Evolutionary conservation across 106 monocot species (phyloP).

Genomic region (Allium cepa): DNA sequence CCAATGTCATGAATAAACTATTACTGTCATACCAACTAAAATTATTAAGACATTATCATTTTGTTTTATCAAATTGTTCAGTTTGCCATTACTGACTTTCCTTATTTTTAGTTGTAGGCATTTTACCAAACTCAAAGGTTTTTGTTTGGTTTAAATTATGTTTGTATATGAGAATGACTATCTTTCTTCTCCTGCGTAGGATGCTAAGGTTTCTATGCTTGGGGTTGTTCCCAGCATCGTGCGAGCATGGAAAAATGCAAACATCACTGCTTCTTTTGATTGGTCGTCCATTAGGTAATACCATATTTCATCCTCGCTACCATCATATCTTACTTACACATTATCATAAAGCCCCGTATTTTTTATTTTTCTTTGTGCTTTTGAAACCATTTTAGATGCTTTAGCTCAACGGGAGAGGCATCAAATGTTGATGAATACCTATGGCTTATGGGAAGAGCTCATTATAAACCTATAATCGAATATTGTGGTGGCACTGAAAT

Average conservation of each 20-base stretch:
- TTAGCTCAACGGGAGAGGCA: slow-evolving; percentile 93
- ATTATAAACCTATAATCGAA: slow-evolving; percentile 91
- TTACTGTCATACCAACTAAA: no score
- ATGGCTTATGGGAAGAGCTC: slow-evolving; percentile 92
- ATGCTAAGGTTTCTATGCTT: slow-evolving; percentile 96
- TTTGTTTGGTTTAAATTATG: not conserved
- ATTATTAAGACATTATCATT: no score
- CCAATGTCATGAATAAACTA: no score
- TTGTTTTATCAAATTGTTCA: no score
- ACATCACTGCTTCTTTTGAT: slow-evolving; percentile 67
- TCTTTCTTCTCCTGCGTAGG: slow-evolving; percentile 28
- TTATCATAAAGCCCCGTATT: not conserved
- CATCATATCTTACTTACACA: not conserved
- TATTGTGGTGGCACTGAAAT: slow-evolving; percentile 98
- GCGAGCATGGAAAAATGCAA: slow-evolving; percentile 88
- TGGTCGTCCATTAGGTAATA: slow-evolving; percentile 88
- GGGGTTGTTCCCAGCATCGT: slow-evolving; percentile 94
- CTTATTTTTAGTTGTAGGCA: no score
- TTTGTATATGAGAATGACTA: not conserved
- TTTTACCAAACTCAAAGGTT: no score
- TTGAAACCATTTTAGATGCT: slow-evolving; percentile 45
- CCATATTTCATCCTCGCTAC: slow-evolving; percentile 1
- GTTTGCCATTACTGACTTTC: no score
- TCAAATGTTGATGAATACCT: slow-evolving; percentile 89
- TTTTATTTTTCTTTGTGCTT: not conserved